Evolutionary conservation across 345 rosid genomes (phyloP).

Genomic region (Camelina laxa): DNA sequence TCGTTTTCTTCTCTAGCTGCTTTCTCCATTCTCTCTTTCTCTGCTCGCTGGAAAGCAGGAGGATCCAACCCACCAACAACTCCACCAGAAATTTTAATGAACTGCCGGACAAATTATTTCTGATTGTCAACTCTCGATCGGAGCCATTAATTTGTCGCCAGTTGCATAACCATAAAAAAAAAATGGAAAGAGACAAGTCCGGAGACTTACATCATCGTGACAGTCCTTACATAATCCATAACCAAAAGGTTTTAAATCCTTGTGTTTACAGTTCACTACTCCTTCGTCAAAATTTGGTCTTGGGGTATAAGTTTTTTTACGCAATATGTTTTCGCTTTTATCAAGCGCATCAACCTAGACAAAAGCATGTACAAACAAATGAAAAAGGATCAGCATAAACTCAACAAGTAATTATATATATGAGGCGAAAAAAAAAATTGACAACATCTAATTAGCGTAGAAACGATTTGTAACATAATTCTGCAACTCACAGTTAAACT

Average conservation of each 20-base stretch:
- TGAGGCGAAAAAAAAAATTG: not conserved
- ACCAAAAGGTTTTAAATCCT: conserved; percentile 50
- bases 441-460: not conserved
- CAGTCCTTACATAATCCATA: conserved; percentile 74
- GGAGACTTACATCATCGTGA: conserved; percentile 54
- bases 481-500: conserved; percentile 68
- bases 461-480: not conserved
- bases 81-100: conserved; percentile 69
- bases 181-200: conserved; percentile 21
- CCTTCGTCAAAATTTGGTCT: conserved; percentile 38
- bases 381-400: not conserved
- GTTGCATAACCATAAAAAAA: too few species aligned
- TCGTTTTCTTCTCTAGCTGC: not conserved
- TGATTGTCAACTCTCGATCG: conserved; percentile 8
- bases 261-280: conserved; percentile 67
- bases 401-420: not conserved
- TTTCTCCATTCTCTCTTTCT: conserved; percentile 54
- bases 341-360: conserved; percentile 70
- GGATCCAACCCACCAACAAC: conserved; percentile 88
- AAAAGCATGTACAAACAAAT: not conserved
- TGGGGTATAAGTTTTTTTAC: conserved; percentile 33
- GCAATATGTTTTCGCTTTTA: conserved; percentile 49
- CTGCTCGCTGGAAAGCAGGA: conserved; percentile 89
- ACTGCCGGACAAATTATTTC: conserved; percentile 46
- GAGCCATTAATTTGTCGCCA: conserved; percentile 6